phyloP scores from a whole-genome alignment of 176 grass and related monocot genomes.

The Lolium multiflorum region DNA sequence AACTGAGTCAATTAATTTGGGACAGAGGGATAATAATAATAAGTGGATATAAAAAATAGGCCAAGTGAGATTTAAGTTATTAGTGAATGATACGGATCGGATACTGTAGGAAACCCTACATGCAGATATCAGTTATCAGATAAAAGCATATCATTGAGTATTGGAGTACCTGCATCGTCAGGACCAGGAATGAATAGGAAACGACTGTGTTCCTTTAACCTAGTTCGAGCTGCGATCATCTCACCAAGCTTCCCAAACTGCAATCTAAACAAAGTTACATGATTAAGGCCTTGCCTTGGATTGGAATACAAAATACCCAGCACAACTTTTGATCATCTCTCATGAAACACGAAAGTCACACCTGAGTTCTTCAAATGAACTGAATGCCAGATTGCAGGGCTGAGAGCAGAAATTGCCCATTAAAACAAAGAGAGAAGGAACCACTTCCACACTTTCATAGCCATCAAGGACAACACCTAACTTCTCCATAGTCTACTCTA shows the following conservation, averaged over 20 bases:
- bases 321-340: constrained; percentile 8
- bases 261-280: constrained; percentile 54
- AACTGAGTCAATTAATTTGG: too few relatives aligned
- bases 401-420: constrained; percentile 97
- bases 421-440: constrained; percentile 92
- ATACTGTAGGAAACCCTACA: neutral
- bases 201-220: constrained; percentile 81
- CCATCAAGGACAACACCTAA: constrained; percentile 84
- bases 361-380: constrained; percentile 92
- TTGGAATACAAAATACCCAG: neutral
- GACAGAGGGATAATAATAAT: neutral
- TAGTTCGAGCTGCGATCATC: constrained; percentile 77
- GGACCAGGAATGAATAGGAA: constrained; percentile 94
- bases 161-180: constrained; percentile 81
- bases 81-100: neutral
- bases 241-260: constrained; percentile 92
- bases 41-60: constrained; percentile 12
- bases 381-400: constrained; percentile 82
- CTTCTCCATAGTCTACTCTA: constrained; percentile 91
- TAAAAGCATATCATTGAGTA: constrained; percentile 35
- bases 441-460: constrained; percentile 86
- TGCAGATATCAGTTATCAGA: constrained; percentile 18
- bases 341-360: constrained; percentile 32
- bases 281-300: constrained; percentile 24
- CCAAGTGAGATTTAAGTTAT: constrained; percentile 12